Percentiles rank a stretch among this genome's conserved stretches.
Evolutionary conservation across 345 rosid species (phyloP).

Genomic region (Eucalyptus sp.): DNA sequence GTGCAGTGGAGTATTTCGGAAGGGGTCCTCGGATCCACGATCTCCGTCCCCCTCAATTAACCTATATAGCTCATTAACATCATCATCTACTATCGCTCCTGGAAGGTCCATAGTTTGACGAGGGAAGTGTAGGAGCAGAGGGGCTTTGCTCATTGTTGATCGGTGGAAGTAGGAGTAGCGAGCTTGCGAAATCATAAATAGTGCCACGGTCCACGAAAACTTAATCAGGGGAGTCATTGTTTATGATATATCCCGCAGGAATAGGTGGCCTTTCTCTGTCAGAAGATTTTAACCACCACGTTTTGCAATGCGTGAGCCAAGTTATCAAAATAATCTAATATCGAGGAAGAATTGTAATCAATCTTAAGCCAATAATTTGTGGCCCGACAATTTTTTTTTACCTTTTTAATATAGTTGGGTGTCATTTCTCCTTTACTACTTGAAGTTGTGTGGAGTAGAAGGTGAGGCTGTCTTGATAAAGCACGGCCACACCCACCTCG

Average conservation of each 20-base stretch:
- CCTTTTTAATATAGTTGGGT: neutral
- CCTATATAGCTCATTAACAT: neutral
- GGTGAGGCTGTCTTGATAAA: neutral
- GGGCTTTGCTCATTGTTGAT: neutral
- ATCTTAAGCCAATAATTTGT: neutral
- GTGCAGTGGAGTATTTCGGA: neutral
- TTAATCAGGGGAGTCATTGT: too few species aligned
- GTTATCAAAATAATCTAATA: neutral
- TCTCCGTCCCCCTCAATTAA: neutral
- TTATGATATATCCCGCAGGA: too few species aligned
- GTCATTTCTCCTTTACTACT: neutral
- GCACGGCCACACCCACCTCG: neutral
- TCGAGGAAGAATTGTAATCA: neutral
- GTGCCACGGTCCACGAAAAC: too few species aligned
- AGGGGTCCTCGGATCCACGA: neutral
- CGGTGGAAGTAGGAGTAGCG: neutral
- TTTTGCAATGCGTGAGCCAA: neutral
- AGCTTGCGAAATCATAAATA: neutral
- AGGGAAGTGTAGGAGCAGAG: neutral
- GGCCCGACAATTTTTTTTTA: neutral
- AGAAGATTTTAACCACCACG: neutral
- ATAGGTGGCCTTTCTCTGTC: neutral
- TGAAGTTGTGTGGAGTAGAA: neutral
- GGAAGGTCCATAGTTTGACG: neutral
- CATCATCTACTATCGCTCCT: neutral